Percentiles rank a stretch among this genome's conserved stretches.
Evolutionary conservation across 148 eudicot species (phyloP).

Genomic region (Silene conica): DNA sequence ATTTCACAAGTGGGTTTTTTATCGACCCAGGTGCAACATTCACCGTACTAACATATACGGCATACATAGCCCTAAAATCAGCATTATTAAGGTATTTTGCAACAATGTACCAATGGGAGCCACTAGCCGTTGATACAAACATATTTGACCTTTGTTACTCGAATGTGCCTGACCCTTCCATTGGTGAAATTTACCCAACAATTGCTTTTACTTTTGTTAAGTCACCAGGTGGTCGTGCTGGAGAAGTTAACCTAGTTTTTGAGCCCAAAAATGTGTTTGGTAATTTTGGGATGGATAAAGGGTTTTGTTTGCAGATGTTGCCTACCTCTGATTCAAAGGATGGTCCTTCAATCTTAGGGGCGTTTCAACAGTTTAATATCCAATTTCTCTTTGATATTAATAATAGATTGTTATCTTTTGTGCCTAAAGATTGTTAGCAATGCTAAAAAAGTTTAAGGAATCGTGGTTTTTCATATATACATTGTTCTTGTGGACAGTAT

Average conservation of each 20-base stretch:
- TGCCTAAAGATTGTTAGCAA: slow-evolving; percentile 6
- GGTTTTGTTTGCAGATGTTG: not conserved
- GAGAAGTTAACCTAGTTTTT: not conserved
- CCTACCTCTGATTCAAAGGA: not conserved
- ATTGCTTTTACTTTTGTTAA: not conserved
- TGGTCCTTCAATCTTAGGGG: slow-evolving; percentile 5
- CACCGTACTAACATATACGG: not conserved
- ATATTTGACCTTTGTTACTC: slow-evolving; percentile 6
- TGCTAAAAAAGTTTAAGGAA: too few relatives aligned
- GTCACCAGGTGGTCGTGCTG: too few relatives aligned
- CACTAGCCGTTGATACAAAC: not conserved
- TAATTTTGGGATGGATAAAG: not conserved
- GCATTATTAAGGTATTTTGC: not conserved
- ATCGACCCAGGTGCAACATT: slow-evolving; percentile 8
- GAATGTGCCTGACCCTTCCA: too few relatives aligned
- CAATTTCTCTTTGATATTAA: not conserved
- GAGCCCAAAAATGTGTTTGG: not conserved
- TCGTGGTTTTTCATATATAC: too few relatives aligned
- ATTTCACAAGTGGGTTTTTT: slow-evolving; percentile 1
- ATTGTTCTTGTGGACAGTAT: too few relatives aligned
- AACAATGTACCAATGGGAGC: not conserved
- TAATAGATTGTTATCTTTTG: not conserved
- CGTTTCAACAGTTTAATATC: not conserved
- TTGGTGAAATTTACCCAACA: not conserved
- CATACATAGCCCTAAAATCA: not conserved